Evolutionary conservation across 2,329 filamentous ascomycete genomes (phyloP), one percentile per base, ranked within the genome.

Genomic region (Annulohypoxylon truncatum): DNA sequence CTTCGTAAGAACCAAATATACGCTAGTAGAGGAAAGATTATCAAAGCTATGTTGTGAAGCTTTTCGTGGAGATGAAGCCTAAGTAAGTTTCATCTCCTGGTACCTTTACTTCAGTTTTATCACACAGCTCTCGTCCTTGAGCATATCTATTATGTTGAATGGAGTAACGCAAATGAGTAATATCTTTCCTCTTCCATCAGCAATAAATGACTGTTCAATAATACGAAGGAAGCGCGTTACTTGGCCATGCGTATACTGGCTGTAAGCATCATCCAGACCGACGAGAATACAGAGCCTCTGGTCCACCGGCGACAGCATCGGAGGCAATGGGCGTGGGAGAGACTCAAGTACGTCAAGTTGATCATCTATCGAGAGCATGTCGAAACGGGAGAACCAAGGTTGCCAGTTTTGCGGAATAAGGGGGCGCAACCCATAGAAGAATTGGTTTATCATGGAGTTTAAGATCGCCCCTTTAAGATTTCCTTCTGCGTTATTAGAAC

Each of bases 341-440:
- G 15, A 28, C 9, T 61, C 63, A 6, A 66, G 52, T 2, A 66
- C 28, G 2, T 9, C 10, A 9, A 66, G 40, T 53, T 58, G 53
- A 2, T 58, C 53, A 0, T 44, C 31, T n/a, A 61, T 24, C 5
- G 13, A 10, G 15, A 55, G 33, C 1, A 6, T 4, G 13, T 22
- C 5, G 31, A 47, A 65, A 6, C 7, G 0, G 9, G 0, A 1
- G 2, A 4, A 1, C 62, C 56, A 61, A 15, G 18, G 13, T 20
- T 42, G 52, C 51, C 53, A 58, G 20, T 7, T 53, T 7, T 18
- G 58, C 15, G 33, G 4, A n/a, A 59, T 33, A 4, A 40, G 9
- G 2, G 46, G 28, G 2, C 12, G 5, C 1, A 61, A n/a, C 18
- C 47, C 26, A 0, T 38, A 3, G 42, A 48, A 52, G 22, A 66